Conservation (phyloP, 805 yeast species). For the Wickerhamiella sergipiensis region DNA sequence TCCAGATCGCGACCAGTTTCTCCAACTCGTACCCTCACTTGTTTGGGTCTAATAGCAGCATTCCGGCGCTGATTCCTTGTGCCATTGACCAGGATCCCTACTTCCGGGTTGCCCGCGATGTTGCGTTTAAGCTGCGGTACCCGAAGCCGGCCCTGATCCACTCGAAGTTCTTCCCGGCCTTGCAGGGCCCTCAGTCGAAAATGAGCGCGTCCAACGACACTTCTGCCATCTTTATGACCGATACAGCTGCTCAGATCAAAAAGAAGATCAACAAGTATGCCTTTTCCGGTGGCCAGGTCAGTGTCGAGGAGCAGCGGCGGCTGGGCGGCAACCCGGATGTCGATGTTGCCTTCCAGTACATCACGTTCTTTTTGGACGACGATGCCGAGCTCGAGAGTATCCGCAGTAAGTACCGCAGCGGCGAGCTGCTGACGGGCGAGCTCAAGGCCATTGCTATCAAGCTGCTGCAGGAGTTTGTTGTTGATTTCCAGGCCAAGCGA, state of each 20-base stretch:
- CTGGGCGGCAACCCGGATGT: conserved; percentile 90
- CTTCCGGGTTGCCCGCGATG: conserved; percentile 94
- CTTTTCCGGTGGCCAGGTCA: conserved; percentile 82
- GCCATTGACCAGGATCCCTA: conserved; percentile 99
- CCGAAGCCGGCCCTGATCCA: conserved; percentile 87
- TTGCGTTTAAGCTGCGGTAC: conserved; percentile 82
- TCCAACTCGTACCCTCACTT: conserved; percentile 93
- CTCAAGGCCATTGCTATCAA: conserved; percentile 79
- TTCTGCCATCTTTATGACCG: conserved; percentile 91
- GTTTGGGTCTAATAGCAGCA: conserved; percentile 70
- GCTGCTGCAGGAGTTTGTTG: conserved; percentile 65
- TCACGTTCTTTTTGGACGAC: conserved; percentile 80
- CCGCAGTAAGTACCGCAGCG: conserved; percentile 54
- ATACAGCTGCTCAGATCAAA: conserved; percentile 79
- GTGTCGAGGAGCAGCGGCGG: conserved; percentile 80
- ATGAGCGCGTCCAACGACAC: conserved; percentile 93
- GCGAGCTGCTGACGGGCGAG: conserved; percentile 83
- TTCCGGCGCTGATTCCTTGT: conserved; percentile 95
- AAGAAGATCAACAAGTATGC: conserved; percentile 95
- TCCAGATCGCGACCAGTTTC: conserved; percentile 92
- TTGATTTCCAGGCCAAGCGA: conserved; percentile 70
- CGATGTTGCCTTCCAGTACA: conserved; percentile 88
- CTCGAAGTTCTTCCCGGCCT: conserved; percentile 93
- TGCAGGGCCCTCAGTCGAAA: conserved; percentile 91
- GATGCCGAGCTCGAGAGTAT: conserved; percentile 59